These are phyloP conservation scores for Cornus suecica DNA, from an alignment of 148 eudicot genomes.

Conservation along the genomic window DNA sequence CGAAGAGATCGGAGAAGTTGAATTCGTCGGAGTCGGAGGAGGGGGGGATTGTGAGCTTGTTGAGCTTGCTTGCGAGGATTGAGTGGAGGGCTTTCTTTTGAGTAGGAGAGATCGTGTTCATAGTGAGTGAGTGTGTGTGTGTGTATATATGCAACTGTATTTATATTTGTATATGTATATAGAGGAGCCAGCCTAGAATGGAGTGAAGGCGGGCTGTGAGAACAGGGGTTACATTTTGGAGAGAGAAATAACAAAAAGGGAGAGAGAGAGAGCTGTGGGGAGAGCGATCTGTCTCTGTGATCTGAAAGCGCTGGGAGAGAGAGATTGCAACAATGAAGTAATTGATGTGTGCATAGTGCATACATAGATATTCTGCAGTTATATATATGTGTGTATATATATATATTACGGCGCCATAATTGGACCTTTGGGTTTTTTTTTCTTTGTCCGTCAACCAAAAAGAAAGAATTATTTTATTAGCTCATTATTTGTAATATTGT, in stretches of 20 bases:
- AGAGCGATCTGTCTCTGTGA: background rate
- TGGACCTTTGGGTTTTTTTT: too few species aligned
- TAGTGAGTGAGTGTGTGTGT: background rate
- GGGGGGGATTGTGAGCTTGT: constrained; percentile 60
- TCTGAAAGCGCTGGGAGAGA: background rate
- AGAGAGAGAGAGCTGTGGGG: background rate
- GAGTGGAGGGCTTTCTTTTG: constrained; percentile 51
- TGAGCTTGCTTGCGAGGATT: constrained; percentile 53
- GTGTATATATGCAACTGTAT: too few species aligned
- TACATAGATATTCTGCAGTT: too few species aligned
- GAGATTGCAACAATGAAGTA: background rate
- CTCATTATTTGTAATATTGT: too few species aligned
- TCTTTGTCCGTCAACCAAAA: too few species aligned
- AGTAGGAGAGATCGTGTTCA: constrained; percentile 36
- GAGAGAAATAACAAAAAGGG: background rate
- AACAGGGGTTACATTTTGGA: constrained; percentile 17
- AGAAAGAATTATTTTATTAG: too few species aligned
- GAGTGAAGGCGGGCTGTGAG: constrained; percentile 20
- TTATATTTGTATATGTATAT: background rate
- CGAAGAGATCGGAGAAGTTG: constrained; percentile 68
- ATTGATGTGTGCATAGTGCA: too few species aligned
- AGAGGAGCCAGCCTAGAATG: constrained; percentile 22
- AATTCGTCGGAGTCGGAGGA: constrained; percentile 44
- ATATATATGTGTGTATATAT: too few species aligned
- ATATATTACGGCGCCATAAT: too few species aligned